Evolutionary conservation across 768 basidiomycete genomes (phyloP).

Genomic region (Ramaria sp.): DNA sequence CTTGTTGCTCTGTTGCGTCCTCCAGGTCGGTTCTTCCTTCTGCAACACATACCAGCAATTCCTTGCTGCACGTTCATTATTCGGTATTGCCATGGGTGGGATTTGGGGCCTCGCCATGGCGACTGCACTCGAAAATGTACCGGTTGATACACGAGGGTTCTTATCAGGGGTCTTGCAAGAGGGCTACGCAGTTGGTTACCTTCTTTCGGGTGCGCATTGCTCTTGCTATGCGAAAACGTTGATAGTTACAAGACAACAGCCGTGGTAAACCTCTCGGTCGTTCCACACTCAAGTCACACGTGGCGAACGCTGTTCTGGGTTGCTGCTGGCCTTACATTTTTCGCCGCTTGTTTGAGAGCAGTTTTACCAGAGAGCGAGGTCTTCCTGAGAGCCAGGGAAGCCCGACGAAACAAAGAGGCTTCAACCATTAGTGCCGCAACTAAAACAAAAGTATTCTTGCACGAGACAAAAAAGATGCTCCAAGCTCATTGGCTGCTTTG

Average conservation of each 20-base stretch:
- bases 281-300: constrained; percentile 24
- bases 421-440: constrained; percentile 24
- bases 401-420: constrained; percentile 30
- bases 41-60: constrained; percentile 67
- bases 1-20: constrained; percentile 53
- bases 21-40: constrained; percentile 78
- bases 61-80: constrained; percentile 71
- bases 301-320: constrained; percentile 85
- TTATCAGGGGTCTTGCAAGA: constrained; percentile 80
- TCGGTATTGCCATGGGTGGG: constrained; percentile 83
- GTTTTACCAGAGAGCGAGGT: constrained; percentile 67
- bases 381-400: constrained; percentile 55
- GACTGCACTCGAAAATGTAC: constrained; percentile 82
- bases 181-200: constrained; percentile 81
- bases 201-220: constrained; percentile 56
- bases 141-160: constrained; percentile 76
- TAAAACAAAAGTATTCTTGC: constrained; percentile 64
- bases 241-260: constrained; percentile 9
- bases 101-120: constrained; percentile 80
- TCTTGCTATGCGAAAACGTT: background rate
- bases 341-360: constrained; percentile 56
- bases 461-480: constrained; percentile 65
- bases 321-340: constrained; percentile 54
- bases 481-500: constrained; percentile 73
- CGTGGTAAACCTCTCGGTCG: constrained; percentile 24